Conservation (phyloP, 176 grass and related monocot genomes). For the Zea mays region DNA sequence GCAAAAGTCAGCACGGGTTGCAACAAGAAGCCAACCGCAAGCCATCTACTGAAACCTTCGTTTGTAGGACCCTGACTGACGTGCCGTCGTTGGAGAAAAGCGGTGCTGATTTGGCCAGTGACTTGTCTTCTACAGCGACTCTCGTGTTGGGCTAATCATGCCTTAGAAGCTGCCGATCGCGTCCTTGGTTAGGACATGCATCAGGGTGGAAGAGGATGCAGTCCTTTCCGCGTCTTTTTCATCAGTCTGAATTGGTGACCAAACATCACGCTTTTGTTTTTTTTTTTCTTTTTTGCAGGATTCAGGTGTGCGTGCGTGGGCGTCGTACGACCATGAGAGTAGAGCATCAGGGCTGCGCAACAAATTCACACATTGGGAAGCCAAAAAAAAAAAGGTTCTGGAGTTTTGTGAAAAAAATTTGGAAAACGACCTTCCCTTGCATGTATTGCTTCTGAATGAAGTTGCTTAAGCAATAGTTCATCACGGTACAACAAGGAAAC, state of each 20-base stretch:
- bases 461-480: slow-evolving; percentile 5
- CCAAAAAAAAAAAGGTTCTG: slow-evolving; percentile 21
- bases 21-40: slow-evolving; percentile 34
- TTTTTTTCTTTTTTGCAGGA: neutral
- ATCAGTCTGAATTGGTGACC: slow-evolving; percentile 63
- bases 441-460: slow-evolving; percentile 21
- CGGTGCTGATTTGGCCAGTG: neutral
- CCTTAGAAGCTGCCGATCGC: slow-evolving; percentile 21
- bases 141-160: slow-evolving; percentile 29
- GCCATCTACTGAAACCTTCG: slow-evolving; percentile 38
- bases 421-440: neutral
- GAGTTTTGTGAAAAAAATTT: neutral
- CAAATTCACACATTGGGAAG: slow-evolving; percentile 43
- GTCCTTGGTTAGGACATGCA: neutral
- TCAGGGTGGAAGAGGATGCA: slow-evolving; percentile 13
- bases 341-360: slow-evolving; percentile 11
- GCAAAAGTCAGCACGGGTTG: slow-evolving; percentile 33
- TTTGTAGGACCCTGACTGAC: neutral
- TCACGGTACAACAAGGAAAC: neutral
- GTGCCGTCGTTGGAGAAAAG: slow-evolving; percentile 25
- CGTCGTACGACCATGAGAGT: slow-evolving; percentile 10
- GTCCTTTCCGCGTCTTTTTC: slow-evolving; percentile 35
- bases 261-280: slow-evolving; percentile 23
- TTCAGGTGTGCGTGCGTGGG: slow-evolving; percentile 34
- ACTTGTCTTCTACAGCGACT: slow-evolving; percentile 5